Evolutionary conservation across 345 rosid genomes (phyloP).

Genomic region (Gynandropsis gynandra): DNA sequence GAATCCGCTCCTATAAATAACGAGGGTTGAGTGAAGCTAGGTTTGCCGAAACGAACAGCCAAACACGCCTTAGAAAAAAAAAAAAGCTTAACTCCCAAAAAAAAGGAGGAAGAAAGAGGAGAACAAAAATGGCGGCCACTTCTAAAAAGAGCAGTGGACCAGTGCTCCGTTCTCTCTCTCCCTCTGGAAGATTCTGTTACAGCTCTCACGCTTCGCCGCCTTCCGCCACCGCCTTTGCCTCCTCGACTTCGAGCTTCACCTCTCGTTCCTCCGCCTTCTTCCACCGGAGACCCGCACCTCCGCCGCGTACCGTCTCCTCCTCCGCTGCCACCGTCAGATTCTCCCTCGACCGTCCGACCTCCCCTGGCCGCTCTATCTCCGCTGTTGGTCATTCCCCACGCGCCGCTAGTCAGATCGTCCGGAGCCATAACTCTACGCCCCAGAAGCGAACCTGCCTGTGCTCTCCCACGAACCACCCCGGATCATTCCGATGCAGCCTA

Average conservation of each 20-base stretch:
- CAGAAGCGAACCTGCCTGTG: constrained; percentile 53
- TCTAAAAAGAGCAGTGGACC: constrained; percentile 38
- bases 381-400: constrained; percentile 21
- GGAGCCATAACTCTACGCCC: constrained; percentile 23
- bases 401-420: constrained; percentile 22
- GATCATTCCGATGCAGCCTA: constrained; percentile 73
- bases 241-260: constrained; percentile 40
- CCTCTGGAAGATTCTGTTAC: constrained; percentile 37
- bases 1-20: too few species aligned
- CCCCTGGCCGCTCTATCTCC: constrained; percentile 47
- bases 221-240: constrained; percentile 44
- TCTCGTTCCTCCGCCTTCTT: constrained; percentile 40
- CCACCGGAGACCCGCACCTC: constrained; percentile 38
- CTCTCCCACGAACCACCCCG: constrained; percentile 72
- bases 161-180: constrained; percentile 31
- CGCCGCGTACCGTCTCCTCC: constrained; percentile 36
- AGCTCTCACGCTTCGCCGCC: constrained; percentile 19
- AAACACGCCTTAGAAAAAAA: too few species aligned
- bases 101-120: too few species aligned
- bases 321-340: constrained; percentile 34
- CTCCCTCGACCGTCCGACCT: constrained; percentile 35
- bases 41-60: too few species aligned
- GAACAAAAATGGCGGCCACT: constrained; percentile 41
- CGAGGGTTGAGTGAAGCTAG: too few species aligned
- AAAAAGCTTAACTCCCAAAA: too few species aligned